A percentile compares a stretch with the other conserved stretches of the same genome.
Evolutionary conservation across 1,139 yeast genomes (phyloP).

Genomic region (Candida sp.): DNA sequence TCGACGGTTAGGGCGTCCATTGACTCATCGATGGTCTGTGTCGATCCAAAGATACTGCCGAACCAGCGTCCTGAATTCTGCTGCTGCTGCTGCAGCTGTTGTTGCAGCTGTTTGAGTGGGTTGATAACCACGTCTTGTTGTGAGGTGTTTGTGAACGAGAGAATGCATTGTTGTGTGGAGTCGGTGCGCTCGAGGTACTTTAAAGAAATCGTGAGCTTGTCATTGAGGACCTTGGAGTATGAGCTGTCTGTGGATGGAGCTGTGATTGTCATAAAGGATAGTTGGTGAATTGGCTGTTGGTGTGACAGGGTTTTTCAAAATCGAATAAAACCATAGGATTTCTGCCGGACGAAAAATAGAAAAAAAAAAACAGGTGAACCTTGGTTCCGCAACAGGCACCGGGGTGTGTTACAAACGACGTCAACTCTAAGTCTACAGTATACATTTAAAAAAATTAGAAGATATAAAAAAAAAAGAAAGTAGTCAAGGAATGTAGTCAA

Average conservation of each 20-base stretch:
- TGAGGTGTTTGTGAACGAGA: constrained; percentile 15
- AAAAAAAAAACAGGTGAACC: background rate
- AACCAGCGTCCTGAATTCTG: constrained; percentile 19
- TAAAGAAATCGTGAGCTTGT: constrained; percentile 12
- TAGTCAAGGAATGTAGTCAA: background rate
- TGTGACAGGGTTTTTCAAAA: background rate
- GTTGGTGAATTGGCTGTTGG: background rate
- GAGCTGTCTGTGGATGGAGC: constrained; percentile 4
- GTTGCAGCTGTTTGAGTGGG: constrained; percentile 10
- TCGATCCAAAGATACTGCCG: constrained; percentile 17
- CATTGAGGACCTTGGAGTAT: constrained; percentile 13
- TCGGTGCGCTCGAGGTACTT: constrained; percentile 5
- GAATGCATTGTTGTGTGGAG: constrained; percentile 9
- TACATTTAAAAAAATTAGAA: background rate
- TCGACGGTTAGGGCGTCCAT: constrained; percentile 3
- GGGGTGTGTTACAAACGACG: background rate
- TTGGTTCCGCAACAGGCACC: background rate
- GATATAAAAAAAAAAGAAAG: background rate
- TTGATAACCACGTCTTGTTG: constrained; percentile 10
- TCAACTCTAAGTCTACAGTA: background rate
- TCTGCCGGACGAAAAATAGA: background rate
- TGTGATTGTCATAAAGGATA: background rate
- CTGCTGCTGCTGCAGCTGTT: background rate
- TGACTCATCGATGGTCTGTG: constrained; percentile 5
- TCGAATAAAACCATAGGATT: background rate